Conservation (phyloP, 257 asterid genomes). For the Jacaranda copaia region DNA sequence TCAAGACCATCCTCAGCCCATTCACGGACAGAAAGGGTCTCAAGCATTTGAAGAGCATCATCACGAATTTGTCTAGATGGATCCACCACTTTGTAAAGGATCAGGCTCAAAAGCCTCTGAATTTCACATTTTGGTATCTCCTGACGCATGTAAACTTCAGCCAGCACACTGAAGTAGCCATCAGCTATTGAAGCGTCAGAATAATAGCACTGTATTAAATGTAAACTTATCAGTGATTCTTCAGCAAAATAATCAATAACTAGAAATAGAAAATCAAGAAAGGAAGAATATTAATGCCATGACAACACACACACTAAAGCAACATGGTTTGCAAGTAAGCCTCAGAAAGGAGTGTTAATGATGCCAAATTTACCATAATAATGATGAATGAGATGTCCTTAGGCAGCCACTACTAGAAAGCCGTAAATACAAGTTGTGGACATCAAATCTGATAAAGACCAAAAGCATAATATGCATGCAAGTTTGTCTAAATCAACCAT, state of each 20-base stretch:
- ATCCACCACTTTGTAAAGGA: slow-evolving; percentile 99
- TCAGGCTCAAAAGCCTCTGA: slow-evolving; percentile 91
- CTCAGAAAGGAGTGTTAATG: slow-evolving; percentile 22
- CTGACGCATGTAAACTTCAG: slow-evolving; percentile 99
- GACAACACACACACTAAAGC: slow-evolving; percentile 10
- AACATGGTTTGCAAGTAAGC: slow-evolving; percentile 10
- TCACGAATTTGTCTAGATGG: slow-evolving; percentile 99
- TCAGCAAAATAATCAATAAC: slow-evolving; percentile 23
- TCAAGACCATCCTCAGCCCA: slow-evolving; percentile 99
- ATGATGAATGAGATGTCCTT: slow-evolving; percentile 22
- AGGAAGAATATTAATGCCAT: not conserved
- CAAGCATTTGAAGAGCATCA: slow-evolving; percentile 99
- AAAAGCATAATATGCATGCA: slow-evolving; percentile 14
- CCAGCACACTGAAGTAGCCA: slow-evolving; percentile 99
- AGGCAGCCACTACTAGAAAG: slow-evolving; percentile 28
- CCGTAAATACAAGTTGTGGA: slow-evolving; percentile 13
- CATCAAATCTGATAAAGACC: slow-evolving; percentile 8
- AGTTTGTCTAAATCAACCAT: slow-evolving; percentile 18
- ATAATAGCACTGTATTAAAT: slow-evolving; percentile 79
- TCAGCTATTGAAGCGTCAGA: slow-evolving; percentile 99
- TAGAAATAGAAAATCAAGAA: slow-evolving; percentile 24
- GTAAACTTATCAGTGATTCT: slow-evolving; percentile 32
- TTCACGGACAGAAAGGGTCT: slow-evolving; percentile 95
- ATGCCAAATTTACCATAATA: not conserved
- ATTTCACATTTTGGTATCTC: slow-evolving; percentile 99